These are phyloP conservation scores for Dryadomyces sulphureus DNA, from an alignment of 2,329 filamentous ascomycete genomes.

Conservation along the genomic window DNA sequence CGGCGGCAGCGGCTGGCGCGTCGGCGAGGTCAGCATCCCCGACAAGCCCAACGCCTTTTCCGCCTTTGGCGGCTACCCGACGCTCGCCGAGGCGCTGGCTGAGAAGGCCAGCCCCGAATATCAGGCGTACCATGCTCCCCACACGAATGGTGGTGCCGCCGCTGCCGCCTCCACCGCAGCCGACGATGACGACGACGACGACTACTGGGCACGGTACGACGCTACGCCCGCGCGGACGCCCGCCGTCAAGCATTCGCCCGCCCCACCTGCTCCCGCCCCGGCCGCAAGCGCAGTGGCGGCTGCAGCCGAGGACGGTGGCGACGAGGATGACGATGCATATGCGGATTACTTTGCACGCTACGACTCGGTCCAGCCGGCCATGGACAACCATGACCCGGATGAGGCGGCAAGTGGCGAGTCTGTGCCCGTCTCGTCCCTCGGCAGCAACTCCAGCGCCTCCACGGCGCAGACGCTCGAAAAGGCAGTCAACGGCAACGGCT, in stretches of 20 bases:
- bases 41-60: slow-evolving; percentile 43
- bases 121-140: slow-evolving; percentile 3
- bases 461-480: slow-evolving; percentile 12
- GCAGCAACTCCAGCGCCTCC: slow-evolving; percentile 4
- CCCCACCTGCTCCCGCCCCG: slow-evolving; percentile 24
- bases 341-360: slow-evolving; percentile 67
- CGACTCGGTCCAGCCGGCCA: slow-evolving; percentile 61
- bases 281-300: slow-evolving; percentile 12
- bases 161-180: slow-evolving; percentile 19
- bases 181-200: slow-evolving; percentile 57
- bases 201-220: slow-evolving; percentile 71
- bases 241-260: slow-evolving; percentile 46
- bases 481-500: slow-evolving; percentile 24
- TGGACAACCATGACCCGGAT: slow-evolving; percentile 71
- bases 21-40: slow-evolving; percentile 51
- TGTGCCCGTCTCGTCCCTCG: slow-evolving; percentile 17
- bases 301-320: slow-evolving; percentile 7
- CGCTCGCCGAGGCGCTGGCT: slow-evolving; percentile 45
- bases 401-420: slow-evolving; percentile 30
- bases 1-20: slow-evolving; percentile 50
- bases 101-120: slow-evolving; percentile 19
- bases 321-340: slow-evolving; percentile 27
- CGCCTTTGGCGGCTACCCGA: slow-evolving; percentile 33
- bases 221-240: slow-evolving; percentile 53
- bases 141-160: not conserved